Base-by-base conservation (phyloP, 768 basidiomycete species). In the Sporobolomyces phaffii region DNA sequence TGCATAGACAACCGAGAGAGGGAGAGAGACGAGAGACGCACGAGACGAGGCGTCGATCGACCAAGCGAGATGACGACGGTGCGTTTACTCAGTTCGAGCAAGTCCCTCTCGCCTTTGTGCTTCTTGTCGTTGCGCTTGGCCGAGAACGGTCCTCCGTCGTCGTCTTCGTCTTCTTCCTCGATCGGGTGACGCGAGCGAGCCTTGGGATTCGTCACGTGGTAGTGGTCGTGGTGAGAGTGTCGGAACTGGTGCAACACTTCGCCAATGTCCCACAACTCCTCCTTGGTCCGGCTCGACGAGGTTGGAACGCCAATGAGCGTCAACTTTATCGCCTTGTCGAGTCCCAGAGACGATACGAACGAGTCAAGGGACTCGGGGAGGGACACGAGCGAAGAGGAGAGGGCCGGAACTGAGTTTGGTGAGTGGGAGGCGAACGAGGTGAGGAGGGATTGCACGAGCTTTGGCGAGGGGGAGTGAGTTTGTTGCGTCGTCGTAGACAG, bases 61-160 rank as follows among this genome's bases (percentile, higher is more conserved):
- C 65, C 65, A 13, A 67, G 24, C 24, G 60, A 52, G 18, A 67
- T 17, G 11, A 67, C 41, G 26, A 67, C 48, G 38, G 50, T 62
- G 13, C 41, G 40, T 20, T 36, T 57, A 24, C 45, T 40, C n/a
- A 53, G 26, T 8, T 58, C 41, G 7, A 56, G n/a, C 22, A 43
- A 15, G 22, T 56, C 54, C 9, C 26, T 40, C 54, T 56, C 54
- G 40, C 8, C 38, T 43, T 56, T 58, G n/a, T 43, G 10, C 52
- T 38, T 53, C 24, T 40, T 18, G 24, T 34, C 28, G 7, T 20
- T 4, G 33, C n/a, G 18, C 34, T 9, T 15, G 6, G 10, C 20
- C n/a, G 52, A 33, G 52, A 54, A 56, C n/a, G 38, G 36, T 45
- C 31, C 53, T n/a, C 38, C 48, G 31, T 45, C 60, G 17, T 56